phyloP scores from a whole-genome alignment of 1,284 basidiomycete genomes.

The Kalmanozyma brasiliensis region DNA sequence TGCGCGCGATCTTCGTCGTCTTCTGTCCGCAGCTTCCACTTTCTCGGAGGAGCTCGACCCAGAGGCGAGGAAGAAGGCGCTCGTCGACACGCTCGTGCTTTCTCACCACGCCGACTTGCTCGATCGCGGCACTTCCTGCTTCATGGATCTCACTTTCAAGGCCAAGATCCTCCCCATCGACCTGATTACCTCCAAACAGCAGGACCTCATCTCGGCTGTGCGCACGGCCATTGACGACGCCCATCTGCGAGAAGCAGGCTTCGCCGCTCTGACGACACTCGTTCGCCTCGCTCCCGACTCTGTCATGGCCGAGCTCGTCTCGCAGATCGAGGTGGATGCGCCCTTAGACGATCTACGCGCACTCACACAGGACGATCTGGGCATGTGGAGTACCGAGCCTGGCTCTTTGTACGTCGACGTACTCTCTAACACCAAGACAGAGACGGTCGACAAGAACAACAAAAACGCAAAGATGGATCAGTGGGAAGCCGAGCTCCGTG shows the following conservation, averaged over 20 bases:
- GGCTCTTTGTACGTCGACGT: slow-evolving; percentile 61
- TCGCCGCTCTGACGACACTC: slow-evolving; percentile 57
- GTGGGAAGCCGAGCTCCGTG: slow-evolving; percentile 67
- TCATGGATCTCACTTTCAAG: slow-evolving; percentile 62
- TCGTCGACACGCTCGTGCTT: slow-evolving; percentile 60
- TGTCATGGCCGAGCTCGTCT: slow-evolving; percentile 52
- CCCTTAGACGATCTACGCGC: slow-evolving; percentile 42
- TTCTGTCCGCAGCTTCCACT: slow-evolving; percentile 48
- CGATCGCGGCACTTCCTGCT: slow-evolving; percentile 50
- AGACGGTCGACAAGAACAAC: slow-evolving; percentile 40
- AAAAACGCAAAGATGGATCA: slow-evolving; percentile 61
- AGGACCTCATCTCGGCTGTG: slow-evolving; percentile 43
- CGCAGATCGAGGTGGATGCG: slow-evolving; percentile 47
- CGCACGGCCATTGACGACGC: slow-evolving; percentile 40
- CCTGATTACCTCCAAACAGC: slow-evolving; percentile 49
- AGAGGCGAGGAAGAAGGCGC: slow-evolving; percentile 35
- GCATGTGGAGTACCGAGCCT: slow-evolving; percentile 61
- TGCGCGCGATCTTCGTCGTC: slow-evolving; percentile 41
- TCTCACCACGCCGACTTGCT: slow-evolving; percentile 58
- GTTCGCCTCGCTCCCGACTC: slow-evolving; percentile 56
- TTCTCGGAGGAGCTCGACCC: slow-evolving; percentile 36
- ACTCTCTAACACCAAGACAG: slow-evolving; percentile 49
- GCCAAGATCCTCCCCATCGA: slow-evolving; percentile 56
- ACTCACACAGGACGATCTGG: slow-evolving; percentile 58
- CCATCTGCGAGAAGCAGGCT: slow-evolving; percentile 49